These are phyloP conservation scores for Pontederia paniculata DNA, from an alignment of 176 grass and related monocot species.

Conservation along the genomic window DNA sequence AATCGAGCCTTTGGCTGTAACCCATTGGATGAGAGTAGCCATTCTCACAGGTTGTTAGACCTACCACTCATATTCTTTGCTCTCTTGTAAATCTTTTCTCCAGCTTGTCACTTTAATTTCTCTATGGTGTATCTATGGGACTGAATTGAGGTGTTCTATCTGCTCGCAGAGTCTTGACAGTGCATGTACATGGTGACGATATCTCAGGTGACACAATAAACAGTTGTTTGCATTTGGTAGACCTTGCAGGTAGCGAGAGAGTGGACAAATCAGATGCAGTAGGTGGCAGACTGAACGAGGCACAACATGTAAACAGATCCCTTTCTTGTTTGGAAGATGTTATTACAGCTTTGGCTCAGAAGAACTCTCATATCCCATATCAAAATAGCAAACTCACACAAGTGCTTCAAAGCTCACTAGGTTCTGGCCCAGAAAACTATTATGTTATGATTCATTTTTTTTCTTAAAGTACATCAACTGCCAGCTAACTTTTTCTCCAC, in stretches of 20 bases:
- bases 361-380: conserved; percentile 87
- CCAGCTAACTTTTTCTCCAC: not conserved
- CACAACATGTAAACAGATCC: conserved; percentile 80
- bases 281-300: conserved; percentile 71
- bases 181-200: conserved; percentile 67
- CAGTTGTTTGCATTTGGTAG: conserved; percentile 81
- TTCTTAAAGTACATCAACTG: not conserved
- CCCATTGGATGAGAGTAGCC: conserved; percentile 71
- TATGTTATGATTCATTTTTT: not conserved
- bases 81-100: conserved; percentile 1
- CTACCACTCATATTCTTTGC: not conserved
- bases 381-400: conserved; percentile 94
- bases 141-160: conserved; percentile 11
- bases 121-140: conserved; percentile 14
- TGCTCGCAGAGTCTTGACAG: conserved; percentile 62
- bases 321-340: conserved; percentile 96
- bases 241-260: conserved; percentile 92
- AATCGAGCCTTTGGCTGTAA: conserved; percentile 70
- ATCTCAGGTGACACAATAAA: conserved; percentile 34
- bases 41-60: conserved; percentile 56
- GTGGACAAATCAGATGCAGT: conserved; percentile 74
- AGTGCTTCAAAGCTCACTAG: conserved; percentile 76
- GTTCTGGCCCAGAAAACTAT: conserved; percentile 20
- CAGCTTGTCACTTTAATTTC: conserved; percentile 5
- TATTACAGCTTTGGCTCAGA: conserved; percentile 79